These are phyloP conservation scores for Calycina marina DNA, from an alignment of 2,329 filamentous ascomycete genomes.

Conservation along the genomic window DNA sequence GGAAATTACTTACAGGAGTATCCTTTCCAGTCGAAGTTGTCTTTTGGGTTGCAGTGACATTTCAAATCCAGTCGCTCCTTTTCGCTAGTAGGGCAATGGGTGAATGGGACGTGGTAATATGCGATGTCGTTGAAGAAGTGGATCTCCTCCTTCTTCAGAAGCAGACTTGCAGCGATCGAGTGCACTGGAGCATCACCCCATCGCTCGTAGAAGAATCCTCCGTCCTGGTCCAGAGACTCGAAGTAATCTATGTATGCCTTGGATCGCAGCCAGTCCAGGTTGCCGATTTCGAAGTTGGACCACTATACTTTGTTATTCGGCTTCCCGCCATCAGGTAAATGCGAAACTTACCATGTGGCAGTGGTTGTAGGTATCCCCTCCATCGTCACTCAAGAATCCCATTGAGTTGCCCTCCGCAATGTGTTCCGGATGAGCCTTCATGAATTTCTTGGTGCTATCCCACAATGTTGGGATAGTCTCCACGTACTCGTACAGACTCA, in stretches of 20 bases:
- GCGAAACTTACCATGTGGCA: conserved; percentile 77
- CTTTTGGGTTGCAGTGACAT: conserved; percentile 86
- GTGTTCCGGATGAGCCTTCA: conserved; percentile 78
- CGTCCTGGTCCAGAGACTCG: conserved; percentile 70
- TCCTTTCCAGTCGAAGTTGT: conserved; percentile 99
- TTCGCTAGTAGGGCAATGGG: conserved; percentile 88
- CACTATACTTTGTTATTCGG: conserved; percentile 47
- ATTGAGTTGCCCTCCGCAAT: conserved; percentile 74
- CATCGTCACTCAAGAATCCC: conserved; percentile 82
- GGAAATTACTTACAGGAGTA: conserved; percentile 69
- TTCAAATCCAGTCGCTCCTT: conserved; percentile 69
- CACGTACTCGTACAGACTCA: conserved; percentile 91
- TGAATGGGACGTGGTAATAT: conserved; percentile 96
- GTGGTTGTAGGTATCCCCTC: conserved; percentile 84
- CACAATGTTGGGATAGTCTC: conserved; percentile 91
- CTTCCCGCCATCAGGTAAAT: too few species aligned
- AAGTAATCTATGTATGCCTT: conserved; percentile 86
- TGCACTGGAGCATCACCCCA: conserved; percentile 98
- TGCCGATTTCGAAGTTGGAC: conserved; percentile 98
- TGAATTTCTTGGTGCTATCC: conserved; percentile 92
- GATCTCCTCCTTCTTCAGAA: conserved; percentile 84
- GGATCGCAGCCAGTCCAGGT: conserved; percentile 83
- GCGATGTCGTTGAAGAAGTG: conserved; percentile 99
- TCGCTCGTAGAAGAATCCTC: conserved; percentile 97
- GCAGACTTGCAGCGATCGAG: conserved; percentile 80